Percentiles rank a stretch among this genome's conserved stretches.
Conservation (phyloP, 176 grass and related monocot genomes). For the Juncus effusus region DNA sequence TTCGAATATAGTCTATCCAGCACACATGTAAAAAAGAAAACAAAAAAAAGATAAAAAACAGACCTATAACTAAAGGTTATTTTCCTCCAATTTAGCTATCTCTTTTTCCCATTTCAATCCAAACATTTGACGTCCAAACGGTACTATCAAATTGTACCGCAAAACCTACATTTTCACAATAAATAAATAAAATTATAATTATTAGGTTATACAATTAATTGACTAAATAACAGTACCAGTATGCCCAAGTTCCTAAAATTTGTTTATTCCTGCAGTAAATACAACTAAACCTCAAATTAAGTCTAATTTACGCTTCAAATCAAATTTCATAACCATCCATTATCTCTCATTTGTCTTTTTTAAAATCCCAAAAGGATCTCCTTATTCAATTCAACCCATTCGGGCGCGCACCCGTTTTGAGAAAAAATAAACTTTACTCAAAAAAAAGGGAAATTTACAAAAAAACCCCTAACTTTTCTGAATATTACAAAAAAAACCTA, state of each 20-base stretch:
- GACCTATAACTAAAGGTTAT: constrained; percentile 7
- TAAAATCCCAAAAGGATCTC: constrained; percentile 34
- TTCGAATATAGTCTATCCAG: constrained; percentile 27
- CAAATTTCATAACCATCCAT: too few species aligned
- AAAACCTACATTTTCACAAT: constrained; percentile 55
- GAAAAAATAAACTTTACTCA: constrained; percentile 36
- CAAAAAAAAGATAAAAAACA: neutral
- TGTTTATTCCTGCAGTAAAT: too few species aligned
- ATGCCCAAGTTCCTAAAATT: too few species aligned
- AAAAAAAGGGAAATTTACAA: too few species aligned
- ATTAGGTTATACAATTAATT: too few species aligned
- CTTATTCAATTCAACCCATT: constrained; percentile 89
- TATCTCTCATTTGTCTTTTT: too few species aligned
- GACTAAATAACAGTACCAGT: too few species aligned
- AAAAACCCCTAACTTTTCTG: too few species aligned
- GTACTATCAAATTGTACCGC: constrained; percentile 77
- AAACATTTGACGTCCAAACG: constrained; percentile 85
- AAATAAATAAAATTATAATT: neutral
- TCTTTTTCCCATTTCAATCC: constrained; percentile 93
- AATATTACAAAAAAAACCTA: too few species aligned
- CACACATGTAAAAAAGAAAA: neutral
- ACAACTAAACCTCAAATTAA: too few species aligned
- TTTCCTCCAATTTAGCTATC: constrained; percentile 44
- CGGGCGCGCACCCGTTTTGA: constrained; percentile 60
- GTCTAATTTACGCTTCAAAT: too few species aligned